Base-by-base conservation (phyloP, 164 flowering plant species). In the Chloranthus sessilifolius region DNA sequence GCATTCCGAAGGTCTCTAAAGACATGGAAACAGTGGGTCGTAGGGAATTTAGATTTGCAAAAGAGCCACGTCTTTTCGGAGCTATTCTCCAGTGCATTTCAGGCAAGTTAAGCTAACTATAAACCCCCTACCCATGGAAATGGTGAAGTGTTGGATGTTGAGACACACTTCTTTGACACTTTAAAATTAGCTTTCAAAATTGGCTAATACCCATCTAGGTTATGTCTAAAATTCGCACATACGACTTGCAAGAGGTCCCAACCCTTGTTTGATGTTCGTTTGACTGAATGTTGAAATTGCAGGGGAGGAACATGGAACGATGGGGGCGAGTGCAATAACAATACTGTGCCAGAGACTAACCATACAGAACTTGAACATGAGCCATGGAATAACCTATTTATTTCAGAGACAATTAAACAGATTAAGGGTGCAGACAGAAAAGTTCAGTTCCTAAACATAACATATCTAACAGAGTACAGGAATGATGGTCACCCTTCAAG, bases 251-350 rank as follows among this genome's bases (percentile, higher is more conserved):
- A n/a, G n/a, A n/a, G n/a, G n/a, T n/a, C n/a, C n/a, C n/a, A n/a
- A n/a, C n/a, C n/a, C n/a, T n/a, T n/a, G n/a, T n/a, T n/a, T n/a
- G n/a, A n/a, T n/a, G n/a, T n/a, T n/a, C n/a, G n/a, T n/a, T n/a
- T n/a, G n/a, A n/a, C n/a, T n/a, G n/a, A n/a, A n/a, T n/a, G n/a
- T n/a, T n/a, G n/a, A 25, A 28, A 16, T 50, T 79, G 64, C 80
- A 85, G 94, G 72, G 67, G 74, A 49, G 91, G 88, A 47, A 63
- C 72, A 20, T 88, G 96, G 94, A 55, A 73, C 30, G 60, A 50
- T 24, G 91, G 94, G 1, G 94, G 95, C 0, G 51, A 34, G 0
- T 85, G 96, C 48, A 60, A 79, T 47, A 52, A 42, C 0, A 58
- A 56, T 14, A 63, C 7, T 1, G 52, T 40, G 55, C 91, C 91